phyloP scores from a whole-genome alignment of 1,139 yeast species.

The Diutina ranongensis region DNA sequence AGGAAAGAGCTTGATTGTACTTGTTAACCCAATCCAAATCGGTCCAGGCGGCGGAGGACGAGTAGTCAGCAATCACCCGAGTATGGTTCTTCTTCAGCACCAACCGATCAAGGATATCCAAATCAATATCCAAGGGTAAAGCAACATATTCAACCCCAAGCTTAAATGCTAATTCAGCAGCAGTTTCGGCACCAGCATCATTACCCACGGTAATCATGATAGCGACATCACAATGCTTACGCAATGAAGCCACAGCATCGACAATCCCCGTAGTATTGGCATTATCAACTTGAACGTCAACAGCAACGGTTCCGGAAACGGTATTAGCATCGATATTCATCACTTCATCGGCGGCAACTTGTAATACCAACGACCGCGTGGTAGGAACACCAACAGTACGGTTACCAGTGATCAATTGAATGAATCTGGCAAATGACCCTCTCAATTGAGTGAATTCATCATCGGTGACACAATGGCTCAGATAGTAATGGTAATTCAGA shows the following conservation, averaged over 20 bases:
- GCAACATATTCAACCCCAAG: conserved; percentile 50
- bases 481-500: conserved; percentile 67
- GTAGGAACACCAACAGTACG: conserved; percentile 31
- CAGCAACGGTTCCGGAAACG: conserved; percentile 63
- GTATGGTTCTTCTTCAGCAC: conserved; percentile 41
- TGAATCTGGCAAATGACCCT: conserved; percentile 45
- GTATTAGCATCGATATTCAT: conserved; percentile 32
- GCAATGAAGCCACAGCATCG: conserved; percentile 59
- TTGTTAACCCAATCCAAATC: conserved; percentile 63
- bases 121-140: conserved; percentile 36
- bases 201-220: conserved; percentile 63
- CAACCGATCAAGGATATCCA: conserved; percentile 19
- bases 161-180: conserved; percentile 55
- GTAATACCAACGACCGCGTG: conserved; percentile 44
- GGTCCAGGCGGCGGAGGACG: conserved; percentile 59
- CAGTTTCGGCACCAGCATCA: conserved; percentile 31
- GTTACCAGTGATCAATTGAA: conserved; percentile 57
- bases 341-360: conserved; percentile 45
- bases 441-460: conserved; percentile 48
- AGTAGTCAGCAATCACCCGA: conserved; percentile 72
- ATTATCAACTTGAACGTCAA: conserved; percentile 68
- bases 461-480: conserved; percentile 54
- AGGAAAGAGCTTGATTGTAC: conserved; percentile 52
- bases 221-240: conserved; percentile 56
- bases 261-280: conserved; percentile 30